phyloP scores from a whole-genome alignment of 2,329 filamentous ascomycete species.

The Colletotrichum liaoningense region DNA sequence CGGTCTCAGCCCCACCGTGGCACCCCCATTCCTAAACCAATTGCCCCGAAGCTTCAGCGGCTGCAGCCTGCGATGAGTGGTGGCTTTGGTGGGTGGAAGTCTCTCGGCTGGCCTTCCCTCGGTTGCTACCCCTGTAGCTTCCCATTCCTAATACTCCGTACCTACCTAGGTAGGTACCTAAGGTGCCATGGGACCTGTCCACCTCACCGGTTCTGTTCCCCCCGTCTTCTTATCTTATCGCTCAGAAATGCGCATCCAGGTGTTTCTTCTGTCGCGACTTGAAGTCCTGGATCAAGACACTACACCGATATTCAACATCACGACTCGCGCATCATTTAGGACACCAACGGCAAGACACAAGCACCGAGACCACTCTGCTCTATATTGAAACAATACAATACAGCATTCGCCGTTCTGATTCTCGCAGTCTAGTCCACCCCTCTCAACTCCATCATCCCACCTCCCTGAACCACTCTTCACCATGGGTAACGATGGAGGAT shows the following conservation, averaged over 20 bases:
- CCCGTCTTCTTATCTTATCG: constrained; percentile 8
- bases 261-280: neutral
- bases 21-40: constrained; percentile 13
- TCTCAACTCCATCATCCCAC: neutral
- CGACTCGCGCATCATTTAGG: neutral
- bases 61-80: neutral
- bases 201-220: no score
- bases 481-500: constrained; percentile 99
- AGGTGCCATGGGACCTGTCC: no score
- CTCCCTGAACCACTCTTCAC: constrained; percentile 25
- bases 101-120: constrained; percentile 1
- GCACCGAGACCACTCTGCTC: neutral
- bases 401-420: neutral
- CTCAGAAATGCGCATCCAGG: neutral
- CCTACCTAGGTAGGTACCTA: neutral
- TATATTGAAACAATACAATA: neutral
- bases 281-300: no score
- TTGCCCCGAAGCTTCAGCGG: neutral
- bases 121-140: constrained; percentile 4
- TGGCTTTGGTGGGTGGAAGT: neutral
- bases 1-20: constrained; percentile 1
- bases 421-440: neutral
- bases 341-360: neutral
- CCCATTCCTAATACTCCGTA: neutral
- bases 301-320: neutral